Conservation (phyloP, 148 eudicot species). For the Cornus florida region DNA sequence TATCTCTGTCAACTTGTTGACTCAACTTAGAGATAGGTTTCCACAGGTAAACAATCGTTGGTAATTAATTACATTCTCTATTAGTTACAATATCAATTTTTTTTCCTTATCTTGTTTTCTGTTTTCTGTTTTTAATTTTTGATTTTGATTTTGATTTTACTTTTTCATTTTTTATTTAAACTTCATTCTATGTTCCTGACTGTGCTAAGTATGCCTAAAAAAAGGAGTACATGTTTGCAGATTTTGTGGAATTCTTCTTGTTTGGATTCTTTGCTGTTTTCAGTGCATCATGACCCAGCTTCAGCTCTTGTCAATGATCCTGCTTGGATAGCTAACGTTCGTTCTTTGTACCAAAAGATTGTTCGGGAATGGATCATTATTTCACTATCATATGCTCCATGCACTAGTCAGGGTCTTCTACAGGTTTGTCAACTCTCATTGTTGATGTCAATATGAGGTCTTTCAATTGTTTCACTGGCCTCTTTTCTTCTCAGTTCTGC, state of each 20-base stretch:
- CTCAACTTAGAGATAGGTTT: slow-evolving; percentile 81
- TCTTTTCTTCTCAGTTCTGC: not conserved
- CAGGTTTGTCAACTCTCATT: slow-evolving; percentile 56
- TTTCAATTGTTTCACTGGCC: slow-evolving; percentile 2
- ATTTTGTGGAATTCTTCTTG: slow-evolving; percentile 92
- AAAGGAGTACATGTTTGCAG: slow-evolving; percentile 42
- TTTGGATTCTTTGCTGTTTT: slow-evolving; percentile 78
- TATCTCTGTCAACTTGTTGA: slow-evolving; percentile 70
- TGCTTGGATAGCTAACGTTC: slow-evolving; percentile 76
- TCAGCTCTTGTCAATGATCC: slow-evolving; percentile 91
- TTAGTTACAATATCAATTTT: not conserved
- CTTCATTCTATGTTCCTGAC: slow-evolving; percentile 6
- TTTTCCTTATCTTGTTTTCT: not conserved
- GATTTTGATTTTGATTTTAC: not conserved
- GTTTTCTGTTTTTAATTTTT: slow-evolving; percentile 15
- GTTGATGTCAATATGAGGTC: not conserved
- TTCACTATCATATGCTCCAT: slow-evolving; percentile 97
- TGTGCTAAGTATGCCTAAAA: slow-evolving; percentile 2
- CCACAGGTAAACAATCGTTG: slow-evolving; percentile 65
- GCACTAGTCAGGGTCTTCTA: slow-evolving; percentile 98
- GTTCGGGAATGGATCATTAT: slow-evolving; percentile 92
- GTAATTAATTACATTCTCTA: not conserved
- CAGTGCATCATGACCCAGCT: slow-evolving; percentile 77
- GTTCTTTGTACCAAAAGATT: slow-evolving; percentile 79
- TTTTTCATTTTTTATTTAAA: slow-evolving; percentile 3